Evolutionary conservation across 257 asterid genomes (phyloP), one percentile per base, ranked within the genome.

Genomic region (Solanum medicagineum): DNA sequence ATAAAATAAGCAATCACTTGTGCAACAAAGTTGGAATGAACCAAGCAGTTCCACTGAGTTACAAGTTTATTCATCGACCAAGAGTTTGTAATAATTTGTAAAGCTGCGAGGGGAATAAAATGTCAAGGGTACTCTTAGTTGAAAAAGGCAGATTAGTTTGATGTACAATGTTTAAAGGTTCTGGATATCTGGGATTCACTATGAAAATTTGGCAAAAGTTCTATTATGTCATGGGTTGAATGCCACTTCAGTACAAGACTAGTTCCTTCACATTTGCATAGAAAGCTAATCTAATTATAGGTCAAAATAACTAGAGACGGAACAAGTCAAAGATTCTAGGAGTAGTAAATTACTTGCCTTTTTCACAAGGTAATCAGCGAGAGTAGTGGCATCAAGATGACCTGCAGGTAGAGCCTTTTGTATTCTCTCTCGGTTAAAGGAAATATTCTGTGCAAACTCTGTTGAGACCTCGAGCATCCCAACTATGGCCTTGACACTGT

Each of bases 391-490:
- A 89, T 97, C 99, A 85, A 97, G 98, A 91, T 97, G 97, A 85
- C 99, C 99, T 54, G 98, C 99, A 29, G 99, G 99, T 53, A 97
- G 92, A 87, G 99, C 91, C 44, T 86, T 92, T 86, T 80, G 89
- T 81, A 97, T 94, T 74, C 92, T 93, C 83, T 93, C 96, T 83
- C 59, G 86, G 83, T 97, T 95, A 83, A 92, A 97, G 85, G 93
- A 88, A 83, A 95, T 89, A 85, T 94, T 97, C 81, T 91, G 97
- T 5, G 99, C 98, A 89, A 97, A 97, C 86, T 97, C 99, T 57
- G 99, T 93, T 10, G 99, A 95, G 65, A 97, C 99, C 84, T 97
- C 99, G 6, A 97, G 99, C 99, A 97, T 97, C 84, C 98, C 99
- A 20, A 91, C 84, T 89, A 95, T 89, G 45, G 99, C 85, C 90